These are phyloP conservation scores for Exophiala xenobiotica DNA, from an alignment of 2,329 filamentous ascomycete species.

Conservation along the genomic window DNA sequence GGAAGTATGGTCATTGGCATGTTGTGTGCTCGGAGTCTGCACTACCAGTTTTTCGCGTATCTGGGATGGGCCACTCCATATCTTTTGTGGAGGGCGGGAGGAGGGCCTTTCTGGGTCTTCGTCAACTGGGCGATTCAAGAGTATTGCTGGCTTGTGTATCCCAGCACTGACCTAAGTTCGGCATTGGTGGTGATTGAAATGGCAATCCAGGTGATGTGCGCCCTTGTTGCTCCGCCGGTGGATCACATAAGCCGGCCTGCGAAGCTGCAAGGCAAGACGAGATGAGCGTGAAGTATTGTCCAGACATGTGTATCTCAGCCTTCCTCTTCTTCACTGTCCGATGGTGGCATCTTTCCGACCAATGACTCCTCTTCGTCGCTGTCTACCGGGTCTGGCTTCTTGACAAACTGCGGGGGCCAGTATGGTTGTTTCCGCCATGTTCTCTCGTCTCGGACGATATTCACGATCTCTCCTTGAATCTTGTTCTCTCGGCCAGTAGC, in stretches of 20 bases:
- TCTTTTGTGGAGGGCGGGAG: constrained; percentile 75
- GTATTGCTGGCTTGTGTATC: constrained; percentile 91
- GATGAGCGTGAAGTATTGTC: constrained; percentile 8
- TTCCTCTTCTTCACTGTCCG: constrained; percentile 66
- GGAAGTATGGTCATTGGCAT: constrained; percentile 76
- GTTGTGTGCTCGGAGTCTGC: constrained; percentile 81
- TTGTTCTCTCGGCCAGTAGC: constrained; percentile 70
- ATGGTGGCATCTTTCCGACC: constrained; percentile 81
- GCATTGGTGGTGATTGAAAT: constrained; percentile 69
- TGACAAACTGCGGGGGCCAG: constrained; percentile 83
- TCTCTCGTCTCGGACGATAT: constrained; percentile 88
- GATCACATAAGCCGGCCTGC: constrained; percentile 21
- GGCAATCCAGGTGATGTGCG: constrained; percentile 57
- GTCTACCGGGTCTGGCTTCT: constrained; percentile 58
- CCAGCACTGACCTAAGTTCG: constrained; percentile 69
- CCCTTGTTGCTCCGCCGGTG: constrained; percentile 23
- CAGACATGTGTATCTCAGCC: constrained; percentile 4
- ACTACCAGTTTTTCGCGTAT: constrained; percentile 96
- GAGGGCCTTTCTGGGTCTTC: constrained; percentile 67
- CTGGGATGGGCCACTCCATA: constrained; percentile 86
- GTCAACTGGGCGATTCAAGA: constrained; percentile 76
- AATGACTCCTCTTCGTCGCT: constrained; percentile 74
- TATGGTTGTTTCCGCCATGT: constrained; percentile 84
- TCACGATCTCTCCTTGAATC: constrained; percentile 84
- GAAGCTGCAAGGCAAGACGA: constrained; percentile 9